A percentile compares a stretch with the other conserved stretches of the same genome.
These are phyloP conservation scores for Pulveroboletus sp. DNA, from an alignment of 768 basidiomycete genomes.

Conservation along the genomic window DNA sequence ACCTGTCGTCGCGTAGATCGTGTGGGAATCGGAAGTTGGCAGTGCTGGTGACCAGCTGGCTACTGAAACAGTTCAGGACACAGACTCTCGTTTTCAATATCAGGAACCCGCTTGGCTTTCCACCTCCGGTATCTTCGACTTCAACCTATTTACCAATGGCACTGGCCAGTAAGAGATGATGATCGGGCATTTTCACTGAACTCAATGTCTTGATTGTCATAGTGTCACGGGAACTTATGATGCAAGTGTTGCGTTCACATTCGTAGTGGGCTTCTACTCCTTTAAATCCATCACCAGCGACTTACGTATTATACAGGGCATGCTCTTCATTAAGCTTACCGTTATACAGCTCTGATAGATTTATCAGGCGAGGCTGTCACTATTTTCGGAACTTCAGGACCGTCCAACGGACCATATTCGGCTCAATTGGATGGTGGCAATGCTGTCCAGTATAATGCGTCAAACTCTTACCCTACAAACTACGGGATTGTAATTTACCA, in stretches of 20 bases:
- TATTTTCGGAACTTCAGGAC: conserved; percentile 41
- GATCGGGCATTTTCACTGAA: not conserved
- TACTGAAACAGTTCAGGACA: conserved; percentile 29
- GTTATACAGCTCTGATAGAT: not conserved
- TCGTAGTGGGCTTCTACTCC: conserved; percentile 31
- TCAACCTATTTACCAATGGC: conserved; percentile 37
- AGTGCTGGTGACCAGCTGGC: conserved; percentile 9
- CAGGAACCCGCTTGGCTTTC: conserved; percentile 35
- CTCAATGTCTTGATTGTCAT: not conserved
- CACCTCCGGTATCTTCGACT: conserved; percentile 26
- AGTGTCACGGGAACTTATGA: conserved; percentile 34
- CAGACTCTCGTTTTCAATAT: conserved; percentile 38
- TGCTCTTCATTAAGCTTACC: not conserved
- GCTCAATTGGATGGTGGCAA: conserved; percentile 34
- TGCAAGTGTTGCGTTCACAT: conserved; percentile 36
- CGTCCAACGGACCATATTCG: conserved; percentile 32
- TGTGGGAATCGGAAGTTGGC: conserved; percentile 29
- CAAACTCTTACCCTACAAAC: conserved; percentile 14
- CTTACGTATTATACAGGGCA: conserved; percentile 19
- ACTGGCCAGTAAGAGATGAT: conserved; percentile 37
- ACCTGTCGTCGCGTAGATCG: conserved; percentile 15
- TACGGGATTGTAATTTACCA: conserved; percentile 33
- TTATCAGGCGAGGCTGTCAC: conserved; percentile 39
- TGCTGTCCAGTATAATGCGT: conserved; percentile 17
- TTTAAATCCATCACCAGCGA: not conserved